Evolutionary conservation across 2,329 filamentous ascomycete genomes (phyloP).

Genomic region (Fusarium paranaense): DNA sequence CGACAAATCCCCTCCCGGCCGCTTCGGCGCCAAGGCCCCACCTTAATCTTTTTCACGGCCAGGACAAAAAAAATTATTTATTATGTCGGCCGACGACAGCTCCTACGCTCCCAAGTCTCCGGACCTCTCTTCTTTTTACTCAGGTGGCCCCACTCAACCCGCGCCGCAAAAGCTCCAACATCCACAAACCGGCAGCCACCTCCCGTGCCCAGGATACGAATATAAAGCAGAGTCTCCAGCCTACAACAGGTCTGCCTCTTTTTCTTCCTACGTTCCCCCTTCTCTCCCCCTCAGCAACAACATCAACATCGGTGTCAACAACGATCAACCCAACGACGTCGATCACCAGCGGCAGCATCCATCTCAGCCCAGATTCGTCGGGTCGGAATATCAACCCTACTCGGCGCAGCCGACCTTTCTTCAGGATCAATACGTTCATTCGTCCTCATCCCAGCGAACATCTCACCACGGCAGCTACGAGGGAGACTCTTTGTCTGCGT

Average conservation of each 20-base stretch:
- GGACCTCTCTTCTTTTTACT: conserved; percentile 68
- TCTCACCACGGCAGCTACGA: conserved; percentile 20
- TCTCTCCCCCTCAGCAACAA: conserved; percentile 42
- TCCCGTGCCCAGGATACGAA: conserved; percentile 45
- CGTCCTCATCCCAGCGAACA: conserved; percentile 10
- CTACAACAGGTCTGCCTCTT: conserved; percentile 40
- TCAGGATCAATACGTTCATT: conserved; percentile 34
- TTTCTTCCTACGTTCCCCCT: conserved; percentile 42
- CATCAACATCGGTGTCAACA: conserved; percentile 44
- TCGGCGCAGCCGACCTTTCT: conserved; percentile 30
- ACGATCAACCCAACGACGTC: conserved; percentile 36
- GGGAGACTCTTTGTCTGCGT: conserved; percentile 10
- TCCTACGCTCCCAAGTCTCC: conserved; percentile 68
- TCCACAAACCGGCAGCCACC: conserved; percentile 47
- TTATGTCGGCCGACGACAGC: conserved; percentile 62
- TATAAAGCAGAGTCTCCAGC: conserved; percentile 50
- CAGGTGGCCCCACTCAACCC: conserved; percentile 52
- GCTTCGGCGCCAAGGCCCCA: conserved; percentile 38
- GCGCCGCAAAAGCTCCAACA: conserved; percentile 49
- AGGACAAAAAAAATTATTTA: conserved; percentile 44
- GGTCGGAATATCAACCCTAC: conserved; percentile 40
- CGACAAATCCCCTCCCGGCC: conserved; percentile 24
- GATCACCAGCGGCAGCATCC: conserved; percentile 43
- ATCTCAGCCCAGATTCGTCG: conserved; percentile 32
- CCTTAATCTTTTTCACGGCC: conserved; percentile 30